phyloP scores from a whole-genome alignment of 495 filamentous ascomycete species.

The Penicillium arizonense region DNA sequence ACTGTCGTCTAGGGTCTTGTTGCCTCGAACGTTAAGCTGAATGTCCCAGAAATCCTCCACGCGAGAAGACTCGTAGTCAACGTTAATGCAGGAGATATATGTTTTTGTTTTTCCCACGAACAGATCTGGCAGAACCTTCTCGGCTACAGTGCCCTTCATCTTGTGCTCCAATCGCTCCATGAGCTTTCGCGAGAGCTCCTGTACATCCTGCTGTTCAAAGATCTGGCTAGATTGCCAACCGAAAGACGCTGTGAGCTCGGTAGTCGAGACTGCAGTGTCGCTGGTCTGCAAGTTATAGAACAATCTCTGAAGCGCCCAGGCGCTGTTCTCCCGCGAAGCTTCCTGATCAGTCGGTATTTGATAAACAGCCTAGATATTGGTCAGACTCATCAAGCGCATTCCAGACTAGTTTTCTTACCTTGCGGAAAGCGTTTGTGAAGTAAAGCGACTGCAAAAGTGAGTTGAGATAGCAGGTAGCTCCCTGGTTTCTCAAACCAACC shows the following conservation, averaged over 20 bases:
- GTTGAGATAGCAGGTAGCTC: constrained; percentile 97
- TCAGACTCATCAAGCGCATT: neutral
- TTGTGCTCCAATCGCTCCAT: constrained; percentile 95
- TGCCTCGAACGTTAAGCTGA: constrained; percentile 92
- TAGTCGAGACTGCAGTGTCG: constrained; percentile 77
- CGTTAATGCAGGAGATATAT: constrained; percentile 97
- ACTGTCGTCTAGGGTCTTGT: constrained; percentile 88
- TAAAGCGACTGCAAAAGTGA: constrained; percentile 95
- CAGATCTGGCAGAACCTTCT: constrained; percentile 83
- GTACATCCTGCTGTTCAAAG: constrained; percentile 98
- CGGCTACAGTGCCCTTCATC: constrained; percentile 97
- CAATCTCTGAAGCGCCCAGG: constrained; percentile 88
- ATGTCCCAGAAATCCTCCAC: constrained; percentile 99
- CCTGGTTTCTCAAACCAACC: constrained; percentile 96
- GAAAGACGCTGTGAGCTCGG: constrained; percentile 91
- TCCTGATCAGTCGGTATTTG: constrained; percentile 90
- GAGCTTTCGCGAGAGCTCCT: constrained; percentile 91
- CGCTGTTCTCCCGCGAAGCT: constrained; percentile 77
- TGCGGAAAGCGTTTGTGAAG: constrained; percentile 96
- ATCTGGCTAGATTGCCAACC: constrained; percentile 98
- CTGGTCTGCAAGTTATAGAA: constrained; percentile 93
- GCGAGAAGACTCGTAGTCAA: constrained; percentile 91
- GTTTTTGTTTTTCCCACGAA: constrained; percentile 98
- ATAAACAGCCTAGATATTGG: constrained; percentile 73
- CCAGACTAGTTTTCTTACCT: constrained; percentile 52